Base-by-base conservation (phyloP, 2,329 filamentous ascomycete genomes). In the Atkinsonella texensis region DNA sequence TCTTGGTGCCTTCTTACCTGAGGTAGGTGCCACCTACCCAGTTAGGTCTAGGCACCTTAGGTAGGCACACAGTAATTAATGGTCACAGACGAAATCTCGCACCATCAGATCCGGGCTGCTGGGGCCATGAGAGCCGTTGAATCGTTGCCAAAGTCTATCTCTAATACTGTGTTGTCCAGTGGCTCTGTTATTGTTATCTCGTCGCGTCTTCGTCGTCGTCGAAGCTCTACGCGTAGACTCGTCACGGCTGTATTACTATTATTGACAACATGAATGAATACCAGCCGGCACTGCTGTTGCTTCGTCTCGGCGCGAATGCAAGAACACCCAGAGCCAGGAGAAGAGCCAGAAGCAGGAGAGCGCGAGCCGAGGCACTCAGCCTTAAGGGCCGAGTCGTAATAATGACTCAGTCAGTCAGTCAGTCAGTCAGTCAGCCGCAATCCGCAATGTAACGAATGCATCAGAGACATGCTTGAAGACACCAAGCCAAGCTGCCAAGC, bases 341-440 rank as follows among this genome's bases (percentile, higher is more conserved):
- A 10, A 35, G 33, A 35, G 32, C 32, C 32, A 6, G 32, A 33
- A 33, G 32, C 32, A 28, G 28, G 5, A 6, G 28, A 28, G 28
- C 28, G 28, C 28, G 28, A 28, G 28, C 28, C 28, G 28, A 28
- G 28, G 28, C 28, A 28, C 28, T 28, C 28, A 28, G 28, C 28
- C 42, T 18, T 40, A 52, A 2, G 46, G 46, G 10, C 46, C 42
- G 23, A 40, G 41, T 46, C 33, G 51, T 49, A 20, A 50, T 50
- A 8, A 28, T 28, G 28, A 28, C 2, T 28, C 28, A 28, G 23
- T 49, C 41, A 43, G 38, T 49, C 47, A 43, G 13, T 8, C 9
- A 35, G 33, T 35, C 33, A 35, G 33, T 35, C 33, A 35, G 33
- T 35, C 13, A 13, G 20, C 4, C 20, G 39, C 43, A 33, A 49